These are phyloP conservation scores for Apostasia ramifera DNA, from an alignment of 106 monocot genomes.

Conservation along the genomic window DNA sequence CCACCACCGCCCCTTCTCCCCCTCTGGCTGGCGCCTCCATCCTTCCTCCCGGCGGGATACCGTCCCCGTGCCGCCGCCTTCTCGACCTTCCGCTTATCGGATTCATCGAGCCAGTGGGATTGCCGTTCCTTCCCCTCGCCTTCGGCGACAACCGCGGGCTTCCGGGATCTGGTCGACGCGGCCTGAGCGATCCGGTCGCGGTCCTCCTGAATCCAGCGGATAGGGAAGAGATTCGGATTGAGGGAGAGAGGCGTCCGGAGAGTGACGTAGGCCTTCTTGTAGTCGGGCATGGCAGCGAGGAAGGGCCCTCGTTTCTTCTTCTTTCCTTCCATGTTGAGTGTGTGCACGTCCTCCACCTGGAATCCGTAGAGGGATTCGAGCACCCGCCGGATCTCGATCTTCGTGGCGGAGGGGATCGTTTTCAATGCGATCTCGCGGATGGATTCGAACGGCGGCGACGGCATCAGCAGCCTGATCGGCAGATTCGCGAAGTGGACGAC, in stretches of 20 bases:
- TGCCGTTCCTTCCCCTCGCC: conserved; percentile 13
- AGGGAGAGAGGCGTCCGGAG: conserved; percentile 72
- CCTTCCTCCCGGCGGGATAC: conserved; percentile 10
- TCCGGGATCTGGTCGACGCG: conserved; percentile 14
- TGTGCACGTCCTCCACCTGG: conserved; percentile 86
- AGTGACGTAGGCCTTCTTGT: conserved; percentile 99
- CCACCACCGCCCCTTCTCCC: neutral
- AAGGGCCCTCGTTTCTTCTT: conserved; percentile 69
- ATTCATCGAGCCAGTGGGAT: conserved; percentile 41
- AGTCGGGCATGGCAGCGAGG: conserved; percentile 86
- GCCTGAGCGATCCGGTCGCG: conserved; percentile 30
- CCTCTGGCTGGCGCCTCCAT: neutral
- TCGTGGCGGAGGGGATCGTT: conserved; percentile 93
- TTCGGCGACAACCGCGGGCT: conserved; percentile 28
- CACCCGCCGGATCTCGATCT: conserved; percentile 93
- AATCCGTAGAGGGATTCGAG: conserved; percentile 98
- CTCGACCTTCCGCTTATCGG: conserved; percentile 6
- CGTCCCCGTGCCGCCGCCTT: conserved; percentile 5
- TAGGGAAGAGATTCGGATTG: conserved; percentile 57
- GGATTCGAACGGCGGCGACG: conserved; percentile 47
- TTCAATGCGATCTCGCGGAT: conserved; percentile 91
- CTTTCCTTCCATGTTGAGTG: conserved; percentile 99
- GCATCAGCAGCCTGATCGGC: conserved; percentile 85
- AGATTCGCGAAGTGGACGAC: conserved; percentile 96
- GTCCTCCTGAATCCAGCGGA: conserved; percentile 43